Evolutionary conservation across 2,329 filamentous ascomycete species (phyloP), one percentile per base, ranked within the genome.

Genomic region (Monilinia fructicola): DNA sequence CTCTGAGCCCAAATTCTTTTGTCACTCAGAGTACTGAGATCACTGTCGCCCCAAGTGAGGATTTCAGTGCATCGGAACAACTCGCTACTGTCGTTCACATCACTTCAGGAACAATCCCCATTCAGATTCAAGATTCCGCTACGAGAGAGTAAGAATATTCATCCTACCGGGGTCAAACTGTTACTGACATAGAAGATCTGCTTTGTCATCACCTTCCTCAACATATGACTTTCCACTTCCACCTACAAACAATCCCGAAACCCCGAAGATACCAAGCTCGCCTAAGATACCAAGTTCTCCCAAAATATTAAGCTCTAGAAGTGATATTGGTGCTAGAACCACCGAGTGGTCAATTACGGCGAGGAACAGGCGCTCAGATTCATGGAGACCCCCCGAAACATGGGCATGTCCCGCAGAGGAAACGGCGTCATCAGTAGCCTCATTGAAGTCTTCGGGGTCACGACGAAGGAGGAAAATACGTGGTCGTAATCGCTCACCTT

Each of bases 11-110:
- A 18, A 78, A 74, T 3, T 82, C 81, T 1, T 81, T 78, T 67
- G 73, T 82, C 54, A 80, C 77, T 6, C 78, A 78, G 68, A 78
- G 72, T 14, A 80, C 78, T 7, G 78, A 81, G 65, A 74, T 80
- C 46, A 77, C 74, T 0, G 72, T 77, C 21, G 76, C 77, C n/a
- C 72, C 74, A 40, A 68, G 73, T 42, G 77, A 78, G 9, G 73
- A 71, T 44, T 75, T 78, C 52, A 71, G 70, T 50, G 55, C 66
- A 6, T 61, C 72, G 16, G 76, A 79, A 58, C 75, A 77, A 21
- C 64, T 77, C 4, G 67, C 78, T 10, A 78, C 76, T 10, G 75
- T 79, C 56, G 76, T 80, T 42, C 76, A 77, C 31, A 80, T 82
- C 31, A 60, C 72, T 16, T 66, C 68, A 44, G 68, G 65, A 11